Evolutionary conservation across 2,329 filamentous ascomycete genomes (phyloP).

Genomic region (Geoglossum cookeanum): DNA sequence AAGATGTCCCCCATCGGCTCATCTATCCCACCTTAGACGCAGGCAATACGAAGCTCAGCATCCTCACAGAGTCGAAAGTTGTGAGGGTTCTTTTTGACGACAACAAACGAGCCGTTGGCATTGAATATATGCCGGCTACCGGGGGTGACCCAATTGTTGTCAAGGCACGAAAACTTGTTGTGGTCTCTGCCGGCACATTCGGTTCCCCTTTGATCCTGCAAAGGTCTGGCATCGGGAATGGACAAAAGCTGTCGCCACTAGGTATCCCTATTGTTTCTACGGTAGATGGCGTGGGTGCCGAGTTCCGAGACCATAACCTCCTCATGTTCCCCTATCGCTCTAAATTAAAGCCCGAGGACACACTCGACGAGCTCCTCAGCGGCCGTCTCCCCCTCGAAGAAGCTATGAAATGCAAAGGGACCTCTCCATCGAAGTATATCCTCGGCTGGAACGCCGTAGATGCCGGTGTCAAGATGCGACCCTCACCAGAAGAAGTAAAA

Average conservation of each 20-base stretch:
- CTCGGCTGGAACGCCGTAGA: slow-evolving; percentile 41
- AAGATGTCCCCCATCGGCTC: slow-evolving; percentile 10
- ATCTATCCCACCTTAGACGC: slow-evolving; percentile 9
- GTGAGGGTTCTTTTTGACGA: slow-evolving; percentile 33
- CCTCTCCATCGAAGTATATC: slow-evolving; percentile 17
- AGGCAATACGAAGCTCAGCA: slow-evolving; percentile 28
- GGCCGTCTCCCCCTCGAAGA: slow-evolving; percentile 28
- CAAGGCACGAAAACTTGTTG: slow-evolving; percentile 34
- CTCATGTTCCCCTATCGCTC: slow-evolving; percentile 33
- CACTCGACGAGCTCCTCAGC: slow-evolving; percentile 33
- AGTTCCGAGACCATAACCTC: slow-evolving; percentile 38
- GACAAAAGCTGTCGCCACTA: slow-evolving; percentile 27
- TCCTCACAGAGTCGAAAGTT: slow-evolving; percentile 38
- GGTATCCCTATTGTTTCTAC: slow-evolving; percentile 28
- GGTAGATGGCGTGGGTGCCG: slow-evolving; percentile 32
- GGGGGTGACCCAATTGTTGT: slow-evolving; percentile 19
- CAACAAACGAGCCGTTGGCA: slow-evolving; percentile 33
- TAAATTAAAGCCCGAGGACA: slow-evolving; percentile 26
- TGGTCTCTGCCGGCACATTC: slow-evolving; percentile 30
- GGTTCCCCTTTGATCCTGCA: slow-evolving; percentile 39
- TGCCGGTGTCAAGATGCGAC: slow-evolving; percentile 35
- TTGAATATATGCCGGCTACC: slow-evolving; percentile 33
- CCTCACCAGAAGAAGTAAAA: slow-evolving; percentile 31
- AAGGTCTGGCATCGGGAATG: slow-evolving; percentile 40
- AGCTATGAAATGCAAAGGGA: slow-evolving; percentile 27